Percentiles rank a stretch among this genome's conserved stretches.
phyloP scores from a whole-genome alignment of 1,139 yeast species.

The Hansenula sp. region DNA sequence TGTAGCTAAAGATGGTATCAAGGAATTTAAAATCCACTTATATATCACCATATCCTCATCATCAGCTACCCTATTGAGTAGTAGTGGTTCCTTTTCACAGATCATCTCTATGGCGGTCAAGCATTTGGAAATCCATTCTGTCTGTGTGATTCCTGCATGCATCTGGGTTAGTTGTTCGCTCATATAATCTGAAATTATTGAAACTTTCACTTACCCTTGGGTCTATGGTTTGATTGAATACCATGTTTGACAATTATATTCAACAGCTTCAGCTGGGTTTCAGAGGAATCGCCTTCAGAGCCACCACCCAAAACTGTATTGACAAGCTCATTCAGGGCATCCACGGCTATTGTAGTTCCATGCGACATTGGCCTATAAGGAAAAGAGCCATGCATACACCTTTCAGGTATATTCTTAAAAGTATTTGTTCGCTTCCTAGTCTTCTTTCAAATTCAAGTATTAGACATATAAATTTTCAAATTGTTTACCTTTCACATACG shows the following conservation, averaged over 20 bases:
- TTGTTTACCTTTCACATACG: too few relatives aligned
- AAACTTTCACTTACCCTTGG: conserved; percentile 1
- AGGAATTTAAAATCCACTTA: conserved; percentile 18
- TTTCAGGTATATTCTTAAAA: too few relatives aligned
- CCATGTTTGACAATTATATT: conserved; percentile 12
- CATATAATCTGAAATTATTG: not conserved
- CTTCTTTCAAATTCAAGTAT: too few relatives aligned
- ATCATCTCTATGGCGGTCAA: conserved; percentile 19
- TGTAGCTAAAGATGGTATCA: conserved; percentile 15
- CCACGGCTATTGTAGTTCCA: not conserved
- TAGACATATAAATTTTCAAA: too few relatives aligned
- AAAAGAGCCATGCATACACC: not conserved
- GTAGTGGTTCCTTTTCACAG: conserved; percentile 15
- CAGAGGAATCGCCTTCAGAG: conserved; percentile 1
- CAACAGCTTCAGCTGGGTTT: conserved; percentile 6
- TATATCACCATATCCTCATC: conserved; percentile 8
- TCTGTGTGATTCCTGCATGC: conserved; percentile 1
- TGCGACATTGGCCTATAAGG: not conserved
- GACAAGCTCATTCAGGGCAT: conserved; percentile 9
- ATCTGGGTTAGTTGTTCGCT: not conserved
- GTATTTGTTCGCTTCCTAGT: too few relatives aligned
- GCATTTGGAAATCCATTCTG: conserved; percentile 16
- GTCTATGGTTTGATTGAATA: conserved; percentile 4
- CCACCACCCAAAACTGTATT: conserved; percentile 5
- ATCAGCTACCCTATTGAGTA: conserved; percentile 13